These are phyloP conservation scores for Echinosophora koreensis DNA, from an alignment of 306 rosid species.

Conservation along the genomic window DNA sequence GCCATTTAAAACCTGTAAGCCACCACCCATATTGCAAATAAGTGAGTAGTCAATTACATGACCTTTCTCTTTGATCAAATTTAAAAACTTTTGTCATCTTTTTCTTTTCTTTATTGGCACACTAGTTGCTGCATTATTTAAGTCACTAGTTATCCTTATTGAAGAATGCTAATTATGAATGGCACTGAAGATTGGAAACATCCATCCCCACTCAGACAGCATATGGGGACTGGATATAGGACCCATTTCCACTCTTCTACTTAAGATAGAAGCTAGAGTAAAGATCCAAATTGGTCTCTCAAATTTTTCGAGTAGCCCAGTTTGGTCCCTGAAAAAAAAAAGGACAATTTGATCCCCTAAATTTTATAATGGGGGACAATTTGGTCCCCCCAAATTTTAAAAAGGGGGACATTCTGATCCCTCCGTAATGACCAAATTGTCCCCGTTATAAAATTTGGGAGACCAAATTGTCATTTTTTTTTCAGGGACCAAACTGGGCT, in stretches of 20 bases:
- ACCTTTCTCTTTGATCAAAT: constrained; percentile 21
- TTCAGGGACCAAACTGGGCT: too few relatives aligned
- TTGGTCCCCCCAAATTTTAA: too few relatives aligned
- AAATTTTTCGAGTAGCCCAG: too few relatives aligned
- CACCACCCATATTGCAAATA: constrained; percentile 36
- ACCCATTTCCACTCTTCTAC: constrained; percentile 11
- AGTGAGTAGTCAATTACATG: constrained; percentile 5
- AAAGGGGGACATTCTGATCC: too few relatives aligned
- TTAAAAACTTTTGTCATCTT: neutral
- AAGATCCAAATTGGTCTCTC: too few relatives aligned
- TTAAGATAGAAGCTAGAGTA: too few relatives aligned
- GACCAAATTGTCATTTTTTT: too few relatives aligned
- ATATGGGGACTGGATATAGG: constrained; percentile 22
- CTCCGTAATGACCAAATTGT: too few relatives aligned
- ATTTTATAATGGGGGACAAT: too few relatives aligned
- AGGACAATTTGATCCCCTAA: too few relatives aligned
- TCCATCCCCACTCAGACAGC: neutral
- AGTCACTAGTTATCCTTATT: neutral
- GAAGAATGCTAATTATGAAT: constrained; percentile 12
- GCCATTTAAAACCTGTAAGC: constrained; percentile 84
- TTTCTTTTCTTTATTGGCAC: constrained; percentile 1
- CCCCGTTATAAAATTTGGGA: too few relatives aligned
- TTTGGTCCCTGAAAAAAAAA: too few relatives aligned
- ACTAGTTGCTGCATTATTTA: constrained; percentile 20
- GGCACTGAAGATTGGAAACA: constrained; percentile 2